Conservation (phyloP, 108 stramenopile species). For the Pseudonitzschia pungens region DNA sequence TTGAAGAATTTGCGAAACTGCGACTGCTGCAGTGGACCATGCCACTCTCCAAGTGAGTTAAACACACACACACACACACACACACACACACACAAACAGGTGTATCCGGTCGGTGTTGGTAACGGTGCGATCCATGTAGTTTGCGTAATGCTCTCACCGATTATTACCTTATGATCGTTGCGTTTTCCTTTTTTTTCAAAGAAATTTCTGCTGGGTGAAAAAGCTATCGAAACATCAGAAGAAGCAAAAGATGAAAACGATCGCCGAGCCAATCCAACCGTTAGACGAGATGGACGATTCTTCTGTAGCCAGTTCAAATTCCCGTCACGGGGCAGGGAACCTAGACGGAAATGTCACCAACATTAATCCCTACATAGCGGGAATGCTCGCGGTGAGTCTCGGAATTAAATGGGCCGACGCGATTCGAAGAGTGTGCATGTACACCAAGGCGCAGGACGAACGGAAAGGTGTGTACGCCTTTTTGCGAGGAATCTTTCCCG, state of each 20-base stretch:
- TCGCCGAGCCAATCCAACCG: conserved; percentile 28
- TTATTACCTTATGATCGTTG: not conserved
- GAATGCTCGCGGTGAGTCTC: conserved; percentile 79
- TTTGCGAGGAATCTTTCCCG: conserved; percentile 88
- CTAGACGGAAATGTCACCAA: conserved; percentile 56
- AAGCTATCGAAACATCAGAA: conserved; percentile 45
- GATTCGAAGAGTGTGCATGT: conserved; percentile 81
- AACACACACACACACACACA: no score
- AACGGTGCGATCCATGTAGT: no score
- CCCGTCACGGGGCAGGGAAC: not conserved
- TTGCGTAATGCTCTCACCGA: not conserved
- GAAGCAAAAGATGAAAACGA: conserved; percentile 33
- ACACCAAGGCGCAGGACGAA: conserved; percentile 67
- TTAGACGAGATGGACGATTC: conserved; percentile 4
- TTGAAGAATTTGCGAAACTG: conserved; percentile 87
- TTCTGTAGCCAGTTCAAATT: not conserved
- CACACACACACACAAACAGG: no score
- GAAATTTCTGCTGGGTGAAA: conserved; percentile 61
- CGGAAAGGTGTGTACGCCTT: conserved; percentile 78
- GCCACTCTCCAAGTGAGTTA: conserved; percentile 43
- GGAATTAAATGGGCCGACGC: conserved; percentile 80
- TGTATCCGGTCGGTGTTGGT: no score
- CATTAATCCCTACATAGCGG: conserved; percentile 76
- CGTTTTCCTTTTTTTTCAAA: conserved; percentile 11
- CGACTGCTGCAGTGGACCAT: conserved; percentile 63